Conservation (phyloP, 2,329 filamentous ascomycete genomes). For the Penicillium sp. region DNA sequence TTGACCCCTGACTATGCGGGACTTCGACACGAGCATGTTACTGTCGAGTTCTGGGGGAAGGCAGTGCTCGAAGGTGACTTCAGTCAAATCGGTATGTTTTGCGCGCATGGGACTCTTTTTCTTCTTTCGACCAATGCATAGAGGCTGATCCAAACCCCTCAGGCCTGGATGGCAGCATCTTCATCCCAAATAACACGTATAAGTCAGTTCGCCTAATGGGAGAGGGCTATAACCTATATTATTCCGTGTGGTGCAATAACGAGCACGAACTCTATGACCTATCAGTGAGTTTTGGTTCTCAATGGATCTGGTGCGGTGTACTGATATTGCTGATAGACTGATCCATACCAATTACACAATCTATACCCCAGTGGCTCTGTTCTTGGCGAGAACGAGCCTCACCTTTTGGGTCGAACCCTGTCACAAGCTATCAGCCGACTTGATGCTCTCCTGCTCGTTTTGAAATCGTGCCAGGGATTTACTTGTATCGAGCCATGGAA, state of each 20-base stretch:
- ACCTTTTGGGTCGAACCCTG: conserved; percentile 23
- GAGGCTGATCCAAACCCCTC: neutral
- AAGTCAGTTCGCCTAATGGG: conserved; percentile 40
- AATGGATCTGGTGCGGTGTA: no score
- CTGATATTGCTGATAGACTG: conserved; percentile 21
- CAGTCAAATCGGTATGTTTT: conserved; percentile 25
- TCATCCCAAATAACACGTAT: conserved; percentile 39
- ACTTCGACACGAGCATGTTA: conserved; percentile 55
- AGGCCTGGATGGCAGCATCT: conserved; percentile 21
- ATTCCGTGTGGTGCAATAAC: conserved; percentile 43
- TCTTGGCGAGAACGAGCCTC: neutral
- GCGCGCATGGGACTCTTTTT: neutral
- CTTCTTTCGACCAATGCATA: no score
- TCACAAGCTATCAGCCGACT: conserved; percentile 27
- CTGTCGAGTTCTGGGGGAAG: conserved; percentile 59
- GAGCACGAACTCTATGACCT: conserved; percentile 45
- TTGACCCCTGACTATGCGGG: conserved; percentile 30
- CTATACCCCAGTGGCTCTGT: conserved; percentile 19
- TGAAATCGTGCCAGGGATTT: conserved; percentile 40
- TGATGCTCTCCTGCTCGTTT: conserved; percentile 38
- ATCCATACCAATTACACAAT: conserved; percentile 40
- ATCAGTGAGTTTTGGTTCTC: conserved; percentile 19
- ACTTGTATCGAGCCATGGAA: conserved; percentile 41
- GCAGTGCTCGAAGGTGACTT: conserved; percentile 33
- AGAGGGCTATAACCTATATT: conserved; percentile 39